Evolutionary conservation across 352 stramenopile species (phyloP).

Genomic region (Phytophthora colocasiae): DNA sequence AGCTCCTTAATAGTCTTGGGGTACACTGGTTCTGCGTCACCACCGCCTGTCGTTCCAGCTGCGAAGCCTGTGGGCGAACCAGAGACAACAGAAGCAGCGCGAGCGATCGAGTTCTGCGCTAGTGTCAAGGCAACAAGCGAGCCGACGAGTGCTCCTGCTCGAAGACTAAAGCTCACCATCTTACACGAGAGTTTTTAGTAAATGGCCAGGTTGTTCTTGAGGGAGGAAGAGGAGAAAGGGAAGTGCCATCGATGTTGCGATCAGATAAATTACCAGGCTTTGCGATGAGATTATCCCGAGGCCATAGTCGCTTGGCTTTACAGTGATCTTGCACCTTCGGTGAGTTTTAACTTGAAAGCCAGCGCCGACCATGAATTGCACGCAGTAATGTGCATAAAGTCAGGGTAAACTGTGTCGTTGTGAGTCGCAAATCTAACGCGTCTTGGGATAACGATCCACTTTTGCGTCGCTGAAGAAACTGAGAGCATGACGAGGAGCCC

Average conservation of each 20-base stretch:
- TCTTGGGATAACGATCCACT: no score
- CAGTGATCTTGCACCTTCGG: no score
- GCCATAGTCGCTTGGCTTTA: no score
- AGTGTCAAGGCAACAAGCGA: not conserved
- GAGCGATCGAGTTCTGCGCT: not conserved
- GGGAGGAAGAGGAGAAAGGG: not conserved
- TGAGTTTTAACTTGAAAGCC: no score
- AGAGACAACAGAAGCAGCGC: not conserved
- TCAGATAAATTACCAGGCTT: no score
- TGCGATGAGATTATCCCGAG: no score
- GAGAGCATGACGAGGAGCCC: no score
- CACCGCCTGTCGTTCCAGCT: constrained; percentile 23
- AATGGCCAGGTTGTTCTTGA: constrained; percentile 10
- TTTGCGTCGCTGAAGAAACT: no score
- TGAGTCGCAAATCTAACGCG: no score
- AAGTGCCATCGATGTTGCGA: not conserved
- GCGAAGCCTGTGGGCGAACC: not conserved
- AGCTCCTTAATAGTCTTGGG: constrained; percentile 33
- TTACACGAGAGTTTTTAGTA: constrained; percentile 1
- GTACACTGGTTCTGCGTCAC: constrained; percentile 26
- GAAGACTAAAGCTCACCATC: constrained; percentile 10
- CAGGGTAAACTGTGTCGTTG: no score
- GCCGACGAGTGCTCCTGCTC: not conserved
- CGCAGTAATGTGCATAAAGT: no score
- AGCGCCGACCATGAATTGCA: no score